Base-by-base conservation (phyloP, 345 rosid genomes). In the Combretum micranthum region DNA sequence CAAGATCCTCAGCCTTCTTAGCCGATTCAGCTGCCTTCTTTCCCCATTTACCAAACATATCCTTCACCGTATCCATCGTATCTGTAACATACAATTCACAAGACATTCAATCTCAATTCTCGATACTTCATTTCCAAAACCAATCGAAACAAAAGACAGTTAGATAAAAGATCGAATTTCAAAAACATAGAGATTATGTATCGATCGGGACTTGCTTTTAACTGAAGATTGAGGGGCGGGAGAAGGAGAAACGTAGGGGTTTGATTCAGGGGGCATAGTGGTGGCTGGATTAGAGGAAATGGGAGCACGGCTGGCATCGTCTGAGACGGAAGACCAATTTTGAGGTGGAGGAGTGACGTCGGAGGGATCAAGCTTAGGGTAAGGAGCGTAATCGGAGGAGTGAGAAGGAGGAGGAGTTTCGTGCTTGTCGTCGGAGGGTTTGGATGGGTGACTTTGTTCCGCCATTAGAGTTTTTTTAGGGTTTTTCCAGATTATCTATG, bases 1-100 rank as follows among this genome's bases (percentile, higher is more conserved):
- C 92, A 68, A 91, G 89, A 75, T 87, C 99, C 75, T 85, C 89
- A 0, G 90, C 95, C 69, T 78, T 94, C 81, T 90, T 90, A 18
- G 96, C 77, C 16, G 90, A 90, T n/a, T 87, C 99, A 0, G 84
- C 81, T 0, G 92, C 96, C 84, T 75, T 90, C 72, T 94, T 90
- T 44, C 92, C 92, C 87, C 88, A 94, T 65, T 70, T 85, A n/a
- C 90, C 90, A 2, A 94, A 69, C 71, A 76, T 84, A 46, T 76
- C 97, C 83, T 81, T 90, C 77, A 94, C 87, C 0, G 87, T 23
- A 4, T 85, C 99, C 78, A 87, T 70, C 75, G 65, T 94, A 70
- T 83, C 97, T 89, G 65, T 71, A 45, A 20, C 43, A 45, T 15
- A 9, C 42, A 18, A 15, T 49, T 2, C 21, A 49, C 17, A 49